These are phyloP conservation scores for Penicillium sp. DNA, from an alignment of 2,329 filamentous ascomycete species.

Conservation along the genomic window DNA sequence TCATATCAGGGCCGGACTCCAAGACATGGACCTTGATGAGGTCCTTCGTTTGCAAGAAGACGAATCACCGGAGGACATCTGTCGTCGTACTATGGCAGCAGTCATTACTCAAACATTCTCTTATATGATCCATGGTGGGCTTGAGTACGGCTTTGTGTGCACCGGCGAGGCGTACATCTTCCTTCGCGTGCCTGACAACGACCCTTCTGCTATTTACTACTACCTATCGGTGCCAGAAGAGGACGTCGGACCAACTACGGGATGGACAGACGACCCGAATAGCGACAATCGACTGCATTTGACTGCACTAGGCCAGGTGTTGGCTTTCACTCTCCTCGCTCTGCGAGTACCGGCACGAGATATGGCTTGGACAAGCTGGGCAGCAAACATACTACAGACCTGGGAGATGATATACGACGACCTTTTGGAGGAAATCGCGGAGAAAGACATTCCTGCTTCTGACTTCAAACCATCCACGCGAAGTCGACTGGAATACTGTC, in stretches of 20 bases:
- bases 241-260: conserved; percentile 7
- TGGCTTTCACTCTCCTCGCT: conserved; percentile 12
- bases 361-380: conserved; percentile 2
- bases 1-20: conserved; percentile 12
- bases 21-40: conserved; percentile 11
- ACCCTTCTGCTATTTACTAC: conserved; percentile 7
- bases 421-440: not conserved
- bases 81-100: conserved; percentile 2
- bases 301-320: conserved; percentile 10
- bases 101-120: too few relatives aligned
- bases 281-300: conserved; percentile 11
- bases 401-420: conserved; percentile 5
- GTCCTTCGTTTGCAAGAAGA: conserved; percentile 7
- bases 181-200: conserved; percentile 1
- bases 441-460: conserved; percentile 8
- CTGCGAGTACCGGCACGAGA: conserved; percentile 7
- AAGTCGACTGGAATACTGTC: not conserved
- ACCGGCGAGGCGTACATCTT: not conserved
- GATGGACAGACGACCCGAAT: conserved; percentile 9
- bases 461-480: conserved; percentile 18
- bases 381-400: conserved; percentile 7
- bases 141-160: not conserved
- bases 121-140: not conserved
- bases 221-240: conserved; percentile 12
- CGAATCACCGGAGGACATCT: conserved; percentile 2